Evolutionary conservation across 306 rosid species (phyloP).

Genomic region (Ceratonia siliqua): DNA sequence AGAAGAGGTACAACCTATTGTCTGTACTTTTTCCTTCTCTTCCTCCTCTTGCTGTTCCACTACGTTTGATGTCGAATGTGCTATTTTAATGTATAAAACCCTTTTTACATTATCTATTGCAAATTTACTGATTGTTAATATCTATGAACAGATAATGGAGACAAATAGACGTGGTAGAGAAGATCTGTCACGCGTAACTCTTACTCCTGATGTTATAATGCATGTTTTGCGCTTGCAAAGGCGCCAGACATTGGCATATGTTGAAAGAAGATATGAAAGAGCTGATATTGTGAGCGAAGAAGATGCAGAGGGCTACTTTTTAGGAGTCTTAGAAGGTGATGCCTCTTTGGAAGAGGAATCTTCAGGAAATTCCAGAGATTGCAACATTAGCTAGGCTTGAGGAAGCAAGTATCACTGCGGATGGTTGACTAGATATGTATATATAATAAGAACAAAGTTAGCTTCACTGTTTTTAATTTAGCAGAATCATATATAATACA

Average conservation of each 20-base stretch:
- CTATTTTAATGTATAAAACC: conserved; percentile 12
- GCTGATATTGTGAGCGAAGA: conserved; percentile 51
- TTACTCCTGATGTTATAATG: conserved; percentile 53
- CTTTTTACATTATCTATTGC: conserved; percentile 7
- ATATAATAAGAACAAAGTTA: neutral
- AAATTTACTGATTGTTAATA: conserved; percentile 18
- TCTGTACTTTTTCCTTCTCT: neutral
- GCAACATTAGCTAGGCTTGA: neutral
- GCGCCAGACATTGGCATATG: conserved; percentile 45
- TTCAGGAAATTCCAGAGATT: neutral
- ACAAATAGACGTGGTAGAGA: conserved; percentile 54
- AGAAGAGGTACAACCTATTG: conserved; percentile 42
- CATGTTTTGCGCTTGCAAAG: conserved; percentile 61
- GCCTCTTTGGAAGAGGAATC: conserved; percentile 46
- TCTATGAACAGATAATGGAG: conserved; percentile 48
- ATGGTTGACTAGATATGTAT: neutral
- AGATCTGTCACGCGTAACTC: conserved; percentile 43
- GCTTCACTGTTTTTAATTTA: neutral
- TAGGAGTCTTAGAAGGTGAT: conserved; percentile 37
- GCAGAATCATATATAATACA: neutral
- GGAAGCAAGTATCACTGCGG: neutral
- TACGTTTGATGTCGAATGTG: neutral
- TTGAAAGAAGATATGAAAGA: conserved; percentile 45
- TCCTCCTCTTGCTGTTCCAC: neutral
- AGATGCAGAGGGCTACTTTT: conserved; percentile 34